These are phyloP conservation scores for Priceomyces haplophilus DNA, from an alignment of 805 yeast species.

Conservation along the genomic window DNA sequence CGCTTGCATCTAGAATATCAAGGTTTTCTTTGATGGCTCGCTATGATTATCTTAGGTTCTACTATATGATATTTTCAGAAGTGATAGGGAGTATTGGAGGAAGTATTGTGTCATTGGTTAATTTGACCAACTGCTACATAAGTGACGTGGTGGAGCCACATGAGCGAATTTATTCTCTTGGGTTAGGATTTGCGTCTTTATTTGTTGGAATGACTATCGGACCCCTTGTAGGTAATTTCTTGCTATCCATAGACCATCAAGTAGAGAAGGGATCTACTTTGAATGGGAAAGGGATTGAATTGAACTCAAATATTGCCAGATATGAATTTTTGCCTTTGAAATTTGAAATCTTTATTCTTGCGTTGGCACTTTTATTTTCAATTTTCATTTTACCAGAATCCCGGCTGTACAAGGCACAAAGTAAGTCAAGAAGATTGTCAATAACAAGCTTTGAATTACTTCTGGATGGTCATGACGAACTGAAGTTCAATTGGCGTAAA, in stretches of 20 bases:
- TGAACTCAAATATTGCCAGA: not conserved
- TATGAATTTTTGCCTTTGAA: slow-evolving; percentile 32
- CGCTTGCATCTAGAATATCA: slow-evolving; percentile 20
- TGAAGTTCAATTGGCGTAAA: not conserved
- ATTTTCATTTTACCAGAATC: slow-evolving; percentile 56
- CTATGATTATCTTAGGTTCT: slow-evolving; percentile 28
- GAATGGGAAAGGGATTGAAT: too few species aligned
- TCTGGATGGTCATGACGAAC: not conserved
- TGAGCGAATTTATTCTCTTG: slow-evolving; percentile 56
- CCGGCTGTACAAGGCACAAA: slow-evolving; percentile 52
- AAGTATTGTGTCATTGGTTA: slow-evolving; percentile 52
- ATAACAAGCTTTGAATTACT: slow-evolving; percentile 7
- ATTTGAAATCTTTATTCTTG: slow-evolving; percentile 31
- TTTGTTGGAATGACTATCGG: slow-evolving; percentile 63
- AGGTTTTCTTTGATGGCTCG: slow-evolving; percentile 24
- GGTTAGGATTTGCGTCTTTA: slow-evolving; percentile 56
- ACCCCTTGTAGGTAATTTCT: slow-evolving; percentile 53
- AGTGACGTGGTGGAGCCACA: slow-evolving; percentile 69
- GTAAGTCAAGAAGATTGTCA: slow-evolving; percentile 46
- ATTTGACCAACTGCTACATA: slow-evolving; percentile 64
- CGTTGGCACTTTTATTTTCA: slow-evolving; percentile 26
- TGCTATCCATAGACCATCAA: slow-evolving; percentile 11
- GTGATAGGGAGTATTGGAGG: slow-evolving; percentile 58
- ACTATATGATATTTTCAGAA: slow-evolving; percentile 41
- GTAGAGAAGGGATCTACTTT: too few species aligned